Conservation (phyloP, 257 asterid genomes). For the Leonotis leonurus region DNA sequence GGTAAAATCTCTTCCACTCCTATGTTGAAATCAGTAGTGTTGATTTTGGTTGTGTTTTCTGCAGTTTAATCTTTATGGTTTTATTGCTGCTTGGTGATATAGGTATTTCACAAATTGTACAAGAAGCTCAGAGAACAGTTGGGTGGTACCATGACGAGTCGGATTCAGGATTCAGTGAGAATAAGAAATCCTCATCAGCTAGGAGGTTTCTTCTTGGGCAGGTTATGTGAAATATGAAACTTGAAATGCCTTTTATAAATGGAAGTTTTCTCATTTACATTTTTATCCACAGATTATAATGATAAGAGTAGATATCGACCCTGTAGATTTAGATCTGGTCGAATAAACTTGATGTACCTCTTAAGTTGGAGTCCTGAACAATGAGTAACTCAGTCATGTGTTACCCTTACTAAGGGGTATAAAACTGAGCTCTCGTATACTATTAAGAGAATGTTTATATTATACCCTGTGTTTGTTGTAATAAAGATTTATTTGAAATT, state of each 20-base stretch:
- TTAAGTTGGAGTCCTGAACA: constrained; percentile 12
- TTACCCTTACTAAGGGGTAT: not conserved
- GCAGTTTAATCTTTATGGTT: too few relatives aligned
- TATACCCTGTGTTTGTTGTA: not conserved
- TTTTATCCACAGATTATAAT: constrained; percentile 7
- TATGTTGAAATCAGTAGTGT: too few relatives aligned
- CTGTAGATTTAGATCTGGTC: constrained; percentile 1
- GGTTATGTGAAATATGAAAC: constrained; percentile 35
- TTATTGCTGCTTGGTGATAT: not conserved
- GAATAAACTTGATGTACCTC: constrained; percentile 22
- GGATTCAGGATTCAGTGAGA: constrained; percentile 35
- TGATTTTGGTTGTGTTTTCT: too few relatives aligned
- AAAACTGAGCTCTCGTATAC: not conserved
- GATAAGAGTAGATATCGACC: constrained; percentile 18
- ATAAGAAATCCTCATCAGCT: constrained; percentile 25
- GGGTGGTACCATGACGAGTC: constrained; percentile 72
- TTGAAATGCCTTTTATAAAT: constrained; percentile 5
- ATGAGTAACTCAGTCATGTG: not conserved
- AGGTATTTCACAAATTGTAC: constrained; percentile 77
- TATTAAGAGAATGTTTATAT: not conserved
- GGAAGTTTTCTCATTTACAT: not conserved
- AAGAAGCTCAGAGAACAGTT: constrained; percentile 66
- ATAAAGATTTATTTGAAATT: not conserved
- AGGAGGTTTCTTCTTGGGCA: constrained; percentile 48
- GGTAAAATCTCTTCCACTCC: too few relatives aligned